phyloP scores from a whole-genome alignment of 371 early-diverging fungal genomes.

The Smittium mucronatum region DNA sequence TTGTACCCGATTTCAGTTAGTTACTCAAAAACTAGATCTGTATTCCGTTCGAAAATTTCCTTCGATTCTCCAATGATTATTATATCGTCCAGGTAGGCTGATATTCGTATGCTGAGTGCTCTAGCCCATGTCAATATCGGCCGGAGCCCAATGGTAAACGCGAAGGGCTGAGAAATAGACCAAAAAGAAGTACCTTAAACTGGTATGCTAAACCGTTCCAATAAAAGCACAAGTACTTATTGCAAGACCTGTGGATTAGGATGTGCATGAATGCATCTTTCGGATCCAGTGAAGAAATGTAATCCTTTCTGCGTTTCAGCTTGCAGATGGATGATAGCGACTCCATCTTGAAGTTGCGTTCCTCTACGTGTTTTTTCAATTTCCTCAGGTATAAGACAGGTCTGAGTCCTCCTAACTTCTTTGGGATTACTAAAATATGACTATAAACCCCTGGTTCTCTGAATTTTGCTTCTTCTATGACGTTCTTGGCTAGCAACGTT shows the following conservation, averaged over 20 bases:
- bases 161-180: constrained; percentile 30
- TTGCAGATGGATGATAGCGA: constrained; percentile 26
- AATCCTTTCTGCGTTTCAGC: constrained; percentile 20
- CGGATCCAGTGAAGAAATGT: constrained; percentile 22
- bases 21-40: constrained; percentile 18
- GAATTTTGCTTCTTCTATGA: no score
- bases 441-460: no score
- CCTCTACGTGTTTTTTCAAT: constrained; percentile 26
- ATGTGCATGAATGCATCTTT: constrained; percentile 30
- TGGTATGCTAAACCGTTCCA: constrained; percentile 35
- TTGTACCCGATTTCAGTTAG: constrained; percentile 20
- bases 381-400: constrained; percentile 26
- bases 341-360: constrained; percentile 18
- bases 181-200: constrained; percentile 34
- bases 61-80: constrained; percentile 15
- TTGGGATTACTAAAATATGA: no score
- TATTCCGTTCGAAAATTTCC: constrained; percentile 9
- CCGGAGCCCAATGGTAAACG: constrained; percentile 33
- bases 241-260: constrained; percentile 21
- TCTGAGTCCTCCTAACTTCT: constrained; percentile 10
- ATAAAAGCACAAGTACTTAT: constrained; percentile 31
- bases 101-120: constrained; percentile 22
- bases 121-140: constrained; percentile 26
- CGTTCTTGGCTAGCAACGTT: no score
- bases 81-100: constrained; percentile 32